Evolutionary conservation across 2,329 filamentous ascomycete species (phyloP).

Genomic region (Aspergillus sp.): DNA sequence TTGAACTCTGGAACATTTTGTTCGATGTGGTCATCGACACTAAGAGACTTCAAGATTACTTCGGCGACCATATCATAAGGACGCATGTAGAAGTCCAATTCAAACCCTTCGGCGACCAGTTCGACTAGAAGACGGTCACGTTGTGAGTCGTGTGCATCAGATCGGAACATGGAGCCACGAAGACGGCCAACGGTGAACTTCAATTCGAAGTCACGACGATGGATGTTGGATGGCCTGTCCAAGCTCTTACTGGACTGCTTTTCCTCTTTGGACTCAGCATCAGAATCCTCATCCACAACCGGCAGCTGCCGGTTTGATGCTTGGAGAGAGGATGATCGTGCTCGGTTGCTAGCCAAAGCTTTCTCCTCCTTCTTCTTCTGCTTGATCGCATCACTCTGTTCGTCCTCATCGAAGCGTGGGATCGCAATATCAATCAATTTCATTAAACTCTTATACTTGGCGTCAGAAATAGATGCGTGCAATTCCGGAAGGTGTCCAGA

Average conservation of each 20-base stretch:
- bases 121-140: conserved; percentile 81
- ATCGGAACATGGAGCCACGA: conserved; percentile 83
- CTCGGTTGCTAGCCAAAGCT: conserved; percentile 30
- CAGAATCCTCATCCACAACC: conserved; percentile 61
- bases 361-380: conserved; percentile 30
- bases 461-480: conserved; percentile 85
- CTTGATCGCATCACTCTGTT: conserved; percentile 30
- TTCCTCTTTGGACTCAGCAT: conserved; percentile 57
- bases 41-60: conserved; percentile 77
- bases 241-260: conserved; percentile 43
- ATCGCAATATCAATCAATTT: conserved; percentile 91
- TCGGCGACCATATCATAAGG: conserved; percentile 91
- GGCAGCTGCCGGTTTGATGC: conserved; percentile 69
- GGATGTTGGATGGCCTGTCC: conserved; percentile 58
- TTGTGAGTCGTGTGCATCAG: conserved; percentile 68
- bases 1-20: conserved; percentile 86
- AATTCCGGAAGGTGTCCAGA: conserved; percentile 88
- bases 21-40: conserved; percentile 90
- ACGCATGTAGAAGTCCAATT: conserved; percentile 78
- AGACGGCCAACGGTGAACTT: conserved; percentile 93
- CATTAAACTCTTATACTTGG: conserved; percentile 97
- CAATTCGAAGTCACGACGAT: conserved; percentile 90
- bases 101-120: conserved; percentile 81
- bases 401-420: conserved; percentile 62
- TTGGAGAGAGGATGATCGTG: conserved; percentile 65